Evolutionary conservation across 1,284 basidiomycete species (phyloP), one percentile per base, ranked within the genome.

Genomic region (Pseudozyma tsukubaensis): DNA sequence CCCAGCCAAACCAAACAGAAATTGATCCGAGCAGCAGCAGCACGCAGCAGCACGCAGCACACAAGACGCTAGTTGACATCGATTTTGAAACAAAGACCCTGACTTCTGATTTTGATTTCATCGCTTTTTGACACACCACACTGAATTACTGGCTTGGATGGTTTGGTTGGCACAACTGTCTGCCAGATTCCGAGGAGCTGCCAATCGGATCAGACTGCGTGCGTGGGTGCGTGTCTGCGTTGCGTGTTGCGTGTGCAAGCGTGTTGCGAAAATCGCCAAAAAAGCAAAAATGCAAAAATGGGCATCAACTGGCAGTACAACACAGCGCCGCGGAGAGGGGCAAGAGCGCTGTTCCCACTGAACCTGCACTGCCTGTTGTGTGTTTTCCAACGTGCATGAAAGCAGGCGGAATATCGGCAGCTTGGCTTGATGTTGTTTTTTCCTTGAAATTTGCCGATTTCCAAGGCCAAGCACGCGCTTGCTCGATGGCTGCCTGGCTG

Each of bases 1-100:
- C 24, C 24, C 24, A 29, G 24, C 24, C 24, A 29, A 29, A 29
- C 6, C 24, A 29, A 29, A 29, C 24, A 29, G 24, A 29, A 29
- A 29, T 29, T 29, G 24, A 29, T 29, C 24, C 24, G 24, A 29
- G 24, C 24, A 29, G 24, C 24, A 29, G 24, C 24, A 29, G 24
- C 24, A 29, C 24, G 24, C 3, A 29, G 24, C 6, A 29, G 24
- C 24, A 29, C 24, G 24, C 24, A 29, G 24, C n/a, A 18, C 12
- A 9, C n/a, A n/a, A 16, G 42, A 43, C 42, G 42, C 19, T 16
- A 14, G 42, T n/a, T n/a, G 16, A 14, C 14, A 44, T 48, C 35
- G 43, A 55, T 47, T 47, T 55, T 39, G 21, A 18, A 35, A 34
- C 42, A 12, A 45, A 45, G 34, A 55, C 53, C 53, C 43, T 55